These are phyloP conservation scores for Symmetrospora coprosmae DNA, from an alignment of 768 basidiomycete genomes.

Conservation along the genomic window DNA sequence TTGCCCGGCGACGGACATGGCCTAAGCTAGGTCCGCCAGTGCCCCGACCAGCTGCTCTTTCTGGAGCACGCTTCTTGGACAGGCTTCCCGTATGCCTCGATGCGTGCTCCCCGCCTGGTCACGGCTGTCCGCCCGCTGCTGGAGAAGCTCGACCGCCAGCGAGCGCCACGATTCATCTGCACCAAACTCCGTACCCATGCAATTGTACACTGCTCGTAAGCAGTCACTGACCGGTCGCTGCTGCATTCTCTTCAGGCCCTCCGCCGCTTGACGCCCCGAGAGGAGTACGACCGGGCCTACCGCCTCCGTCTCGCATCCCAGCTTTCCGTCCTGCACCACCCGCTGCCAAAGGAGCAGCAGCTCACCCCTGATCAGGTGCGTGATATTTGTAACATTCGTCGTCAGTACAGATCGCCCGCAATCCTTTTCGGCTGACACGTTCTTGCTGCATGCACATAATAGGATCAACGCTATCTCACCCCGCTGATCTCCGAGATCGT, in stretches of 20 bases:
- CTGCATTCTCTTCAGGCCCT: slow-evolving; percentile 57
- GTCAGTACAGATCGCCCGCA: no score
- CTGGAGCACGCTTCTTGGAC: background rate
- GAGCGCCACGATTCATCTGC: no score
- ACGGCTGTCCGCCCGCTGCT: background rate
- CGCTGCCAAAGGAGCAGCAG: slow-evolving; percentile 72
- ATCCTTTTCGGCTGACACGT: background rate
- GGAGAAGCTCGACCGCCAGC: no score
- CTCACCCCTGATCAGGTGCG: slow-evolving; percentile 56
- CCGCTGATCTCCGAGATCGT: slow-evolving; percentile 16
- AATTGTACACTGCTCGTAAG: no score
- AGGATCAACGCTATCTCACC: slow-evolving; percentile 18
- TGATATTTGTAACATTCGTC: no score
- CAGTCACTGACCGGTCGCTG: no score
- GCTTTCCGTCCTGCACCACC: slow-evolving; percentile 59
- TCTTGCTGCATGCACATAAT: background rate
- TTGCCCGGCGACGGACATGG: no score
- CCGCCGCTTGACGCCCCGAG: slow-evolving; percentile 57
- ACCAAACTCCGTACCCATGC: no score
- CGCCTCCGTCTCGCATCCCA: slow-evolving; percentile 63
- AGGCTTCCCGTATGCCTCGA: background rate
- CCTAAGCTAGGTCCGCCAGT: no score
- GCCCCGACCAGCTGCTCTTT: no score
- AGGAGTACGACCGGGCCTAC: slow-evolving; percentile 79
- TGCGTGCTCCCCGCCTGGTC: background rate